These are phyloP conservation scores for Gorgonomyces haynaldii DNA, from an alignment of 192 early-diverging fungal species.

Conservation along the genomic window DNA sequence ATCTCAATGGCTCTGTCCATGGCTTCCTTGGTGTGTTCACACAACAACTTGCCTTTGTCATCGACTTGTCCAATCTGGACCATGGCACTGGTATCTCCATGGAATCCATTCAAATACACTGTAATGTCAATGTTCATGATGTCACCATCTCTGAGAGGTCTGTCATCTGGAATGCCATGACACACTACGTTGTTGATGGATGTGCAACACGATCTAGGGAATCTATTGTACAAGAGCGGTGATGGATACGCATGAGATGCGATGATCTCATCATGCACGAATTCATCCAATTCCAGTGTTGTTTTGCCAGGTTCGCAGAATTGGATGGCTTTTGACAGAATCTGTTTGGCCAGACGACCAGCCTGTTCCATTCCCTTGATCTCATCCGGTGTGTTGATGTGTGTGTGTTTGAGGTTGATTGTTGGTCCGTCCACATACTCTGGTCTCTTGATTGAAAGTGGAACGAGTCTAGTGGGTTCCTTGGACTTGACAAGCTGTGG, in stretches of 20 bases:
- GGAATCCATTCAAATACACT: constrained; percentile 44
- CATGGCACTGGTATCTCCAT: constrained; percentile 57
- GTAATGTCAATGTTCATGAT: constrained; percentile 74
- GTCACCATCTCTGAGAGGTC: constrained; percentile 54
- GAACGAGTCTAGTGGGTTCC: background rate
- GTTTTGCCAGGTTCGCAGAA: background rate
- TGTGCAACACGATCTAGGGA: constrained; percentile 65
- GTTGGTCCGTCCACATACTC: background rate
- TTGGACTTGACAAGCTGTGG: background rate
- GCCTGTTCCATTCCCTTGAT: background rate
- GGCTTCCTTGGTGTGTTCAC: constrained; percentile 43
- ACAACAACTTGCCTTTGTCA: constrained; percentile 35
- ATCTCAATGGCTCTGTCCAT: constrained; percentile 49
- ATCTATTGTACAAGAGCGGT: constrained; percentile 66
- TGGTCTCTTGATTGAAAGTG: background rate
- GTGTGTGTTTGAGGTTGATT: no score
- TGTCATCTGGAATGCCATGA: constrained; percentile 48
- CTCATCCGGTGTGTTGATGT: background rate
- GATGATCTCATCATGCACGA: constrained; percentile 1
- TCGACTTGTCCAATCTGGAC: constrained; percentile 57
- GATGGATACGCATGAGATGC: constrained; percentile 54
- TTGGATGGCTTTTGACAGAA: background rate
- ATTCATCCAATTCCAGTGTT: constrained; percentile 1
- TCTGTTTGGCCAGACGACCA: constrained; percentile 1
- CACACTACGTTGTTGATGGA: constrained; percentile 77